Percentiles rank a stretch among this genome's conserved stretches.
phyloP scores from a whole-genome alignment of 2,329 filamentous ascomycete species.

The Juglanconis oblonga region DNA sequence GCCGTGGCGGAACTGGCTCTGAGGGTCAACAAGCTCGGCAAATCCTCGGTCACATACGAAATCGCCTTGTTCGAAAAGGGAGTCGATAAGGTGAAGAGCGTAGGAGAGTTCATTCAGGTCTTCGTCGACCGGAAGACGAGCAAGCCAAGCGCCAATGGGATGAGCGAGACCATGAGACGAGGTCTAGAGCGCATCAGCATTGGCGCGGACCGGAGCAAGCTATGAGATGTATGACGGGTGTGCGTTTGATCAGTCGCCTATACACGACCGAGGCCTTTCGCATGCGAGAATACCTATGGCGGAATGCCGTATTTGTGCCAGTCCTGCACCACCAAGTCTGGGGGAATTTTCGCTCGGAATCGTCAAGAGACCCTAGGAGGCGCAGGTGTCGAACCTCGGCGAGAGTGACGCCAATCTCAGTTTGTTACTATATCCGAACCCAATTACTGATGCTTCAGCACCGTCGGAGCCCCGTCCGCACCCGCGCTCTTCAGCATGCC shows the following conservation, averaged over 20 bases:
- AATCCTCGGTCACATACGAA: conserved; percentile 86
- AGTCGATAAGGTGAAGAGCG: conserved; percentile 71
- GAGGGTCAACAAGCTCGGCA: conserved; percentile 79
- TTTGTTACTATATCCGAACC: neutral
- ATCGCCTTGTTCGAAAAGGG: conserved; percentile 80
- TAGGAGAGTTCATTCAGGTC: conserved; percentile 78
- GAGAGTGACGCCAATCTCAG: too few species aligned
- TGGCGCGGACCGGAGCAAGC: conserved; percentile 25
- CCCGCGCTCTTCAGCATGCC: conserved; percentile 48
- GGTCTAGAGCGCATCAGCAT: conserved; percentile 57
- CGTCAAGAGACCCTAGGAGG: too few species aligned
- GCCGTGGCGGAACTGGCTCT: conserved; percentile 77
- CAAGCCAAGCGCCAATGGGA: conserved; percentile 63
- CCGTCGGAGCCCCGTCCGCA: conserved; percentile 36
- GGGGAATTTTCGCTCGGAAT: too few species aligned
- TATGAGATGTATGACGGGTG: neutral
- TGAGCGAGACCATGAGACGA: conserved; percentile 55
- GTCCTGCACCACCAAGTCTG: too few species aligned
- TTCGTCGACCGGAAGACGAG: conserved; percentile 76
- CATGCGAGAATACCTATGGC: too few species aligned
- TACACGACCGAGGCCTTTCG: too few species aligned
- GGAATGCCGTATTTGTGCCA: too few species aligned
- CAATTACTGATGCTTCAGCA: conserved; percentile 35
- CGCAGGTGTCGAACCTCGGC: too few species aligned
- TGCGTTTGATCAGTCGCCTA: too few species aligned